A percentile compares a stretch with the other conserved stretches of the same genome.
Evolutionary conservation across 805 yeast genomes (phyloP).

Genomic region (Kazachstania psychrophila): DNA sequence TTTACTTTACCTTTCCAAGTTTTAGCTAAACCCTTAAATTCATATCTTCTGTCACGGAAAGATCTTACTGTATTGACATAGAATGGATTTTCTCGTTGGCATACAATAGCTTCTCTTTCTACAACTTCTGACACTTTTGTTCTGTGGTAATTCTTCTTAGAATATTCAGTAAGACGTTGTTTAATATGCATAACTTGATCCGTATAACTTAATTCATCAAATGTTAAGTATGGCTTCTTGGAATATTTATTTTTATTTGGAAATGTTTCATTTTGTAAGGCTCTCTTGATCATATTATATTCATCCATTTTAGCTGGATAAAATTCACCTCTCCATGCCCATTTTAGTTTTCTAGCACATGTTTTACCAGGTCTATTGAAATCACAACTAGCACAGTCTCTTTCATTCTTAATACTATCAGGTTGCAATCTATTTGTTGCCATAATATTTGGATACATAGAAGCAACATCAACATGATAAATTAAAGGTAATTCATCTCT

Average conservation of each 20-base stretch:
- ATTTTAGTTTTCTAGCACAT: conserved; percentile 83
- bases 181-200: conserved; percentile 73
- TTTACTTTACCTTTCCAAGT: conserved; percentile 82
- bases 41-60: conserved; percentile 93
- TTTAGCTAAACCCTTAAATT: conserved; percentile 86
- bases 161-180: conserved; percentile 72
- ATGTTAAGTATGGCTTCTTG: conserved; percentile 49
- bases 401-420: conserved; percentile 90
- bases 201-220: conserved; percentile 64
- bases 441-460: conserved; percentile 99
- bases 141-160: conserved; percentile 76
- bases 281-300: conserved; percentile 78
- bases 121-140: conserved; percentile 74
- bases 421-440: conserved; percentile 95
- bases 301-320: conserved; percentile 88
- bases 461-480: conserved; percentile 97
- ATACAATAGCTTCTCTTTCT: conserved; percentile 85
- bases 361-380: conserved; percentile 90
- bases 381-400: conserved; percentile 95
- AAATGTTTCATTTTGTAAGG: conserved; percentile 69
- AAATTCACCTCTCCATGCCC: conserved; percentile 99
- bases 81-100: conserved; percentile 96
- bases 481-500: conserved; percentile 76
- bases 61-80: conserved; percentile 90
- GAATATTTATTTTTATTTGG: conserved; percentile 51